These are phyloP conservation scores for Ophiostoma sp. DNA, from an alignment of 2,329 filamentous ascomycete genomes.

Conservation along the genomic window DNA sequence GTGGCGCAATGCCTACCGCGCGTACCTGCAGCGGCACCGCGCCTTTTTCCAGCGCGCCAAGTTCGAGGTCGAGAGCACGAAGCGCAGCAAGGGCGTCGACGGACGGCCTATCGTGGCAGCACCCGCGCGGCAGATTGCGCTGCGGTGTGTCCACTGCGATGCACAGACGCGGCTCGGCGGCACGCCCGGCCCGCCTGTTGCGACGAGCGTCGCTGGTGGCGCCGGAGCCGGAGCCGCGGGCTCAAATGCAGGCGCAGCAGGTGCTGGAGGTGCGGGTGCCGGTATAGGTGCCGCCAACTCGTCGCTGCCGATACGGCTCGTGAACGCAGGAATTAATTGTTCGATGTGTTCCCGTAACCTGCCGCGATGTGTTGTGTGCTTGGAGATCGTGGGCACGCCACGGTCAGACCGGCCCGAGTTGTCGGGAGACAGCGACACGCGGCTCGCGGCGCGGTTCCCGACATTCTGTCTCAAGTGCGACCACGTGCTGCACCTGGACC, in stretches of 20 bases:
- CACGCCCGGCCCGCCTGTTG: constrained; percentile 11
- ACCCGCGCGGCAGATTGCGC: constrained; percentile 62
- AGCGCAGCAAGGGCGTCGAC: constrained; percentile 48
- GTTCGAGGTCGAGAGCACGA: constrained; percentile 72
- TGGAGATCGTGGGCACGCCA: constrained; percentile 60
- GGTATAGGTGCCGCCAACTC: not conserved
- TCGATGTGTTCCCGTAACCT: constrained; percentile 62
- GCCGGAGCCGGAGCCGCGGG: constrained; percentile 13
- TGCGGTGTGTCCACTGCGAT: constrained; percentile 74
- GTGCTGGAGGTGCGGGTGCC: not conserved
- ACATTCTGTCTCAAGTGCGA: constrained; percentile 65
- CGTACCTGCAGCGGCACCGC: constrained; percentile 66
- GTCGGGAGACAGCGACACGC: constrained; percentile 42
- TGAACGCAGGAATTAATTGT: constrained; percentile 56
- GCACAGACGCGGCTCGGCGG: constrained; percentile 45
- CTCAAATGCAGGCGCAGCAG: not conserved
- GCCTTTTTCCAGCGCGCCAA: constrained; percentile 69
- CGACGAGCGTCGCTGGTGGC: not conserved
- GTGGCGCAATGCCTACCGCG: constrained; percentile 67
- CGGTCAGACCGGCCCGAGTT: constrained; percentile 54
- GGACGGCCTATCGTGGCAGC: constrained; percentile 59
- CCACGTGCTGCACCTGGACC: constrained; percentile 62
- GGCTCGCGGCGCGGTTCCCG: constrained; percentile 54
- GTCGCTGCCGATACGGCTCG: constrained; percentile 49
- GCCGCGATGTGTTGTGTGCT: constrained; percentile 61